Conservation (phyloP, 768 basidiomycete species). For the Lanmaoa rubissima region DNA sequence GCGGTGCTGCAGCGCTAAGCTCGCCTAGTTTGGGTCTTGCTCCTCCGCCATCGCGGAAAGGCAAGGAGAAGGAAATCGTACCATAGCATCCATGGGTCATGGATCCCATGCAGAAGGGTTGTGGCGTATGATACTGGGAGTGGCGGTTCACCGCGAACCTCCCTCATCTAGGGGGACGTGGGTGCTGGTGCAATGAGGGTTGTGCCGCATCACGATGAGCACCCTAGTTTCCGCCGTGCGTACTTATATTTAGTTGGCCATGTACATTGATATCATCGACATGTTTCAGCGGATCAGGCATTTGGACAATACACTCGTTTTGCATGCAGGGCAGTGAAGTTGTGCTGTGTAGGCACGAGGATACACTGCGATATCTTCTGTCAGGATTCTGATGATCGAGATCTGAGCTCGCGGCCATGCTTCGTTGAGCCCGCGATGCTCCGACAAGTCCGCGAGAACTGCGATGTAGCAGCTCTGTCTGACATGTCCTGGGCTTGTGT, state of each 20-base stretch:
- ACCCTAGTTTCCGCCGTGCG: conserved; percentile 1
- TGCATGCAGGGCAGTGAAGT: background rate
- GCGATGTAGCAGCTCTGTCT: background rate
- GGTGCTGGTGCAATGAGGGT: conserved; percentile 3
- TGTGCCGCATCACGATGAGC: conserved; percentile 4
- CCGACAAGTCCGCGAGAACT: conserved; percentile 14
- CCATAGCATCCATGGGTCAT: conserved; percentile 5
- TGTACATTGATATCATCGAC: conserved; percentile 20
- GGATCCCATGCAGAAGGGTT: background rate
- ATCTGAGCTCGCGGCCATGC: background rate
- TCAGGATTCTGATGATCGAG: background rate
- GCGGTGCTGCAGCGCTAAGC: conserved; percentile 33
- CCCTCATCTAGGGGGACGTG: conserved; percentile 1
- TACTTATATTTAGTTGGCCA: conserved; percentile 6
- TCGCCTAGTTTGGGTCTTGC: conserved; percentile 37
- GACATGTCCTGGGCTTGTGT: background rate
- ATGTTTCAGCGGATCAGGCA: conserved; percentile 16
- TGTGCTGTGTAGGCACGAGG: no score
- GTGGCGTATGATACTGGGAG: conserved; percentile 2
- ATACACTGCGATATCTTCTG: background rate
- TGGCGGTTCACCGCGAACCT: background rate
- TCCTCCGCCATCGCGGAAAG: conserved; percentile 42
- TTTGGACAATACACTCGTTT: conserved; percentile 18
- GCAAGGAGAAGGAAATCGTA: conserved; percentile 43
- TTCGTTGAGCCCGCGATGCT: background rate